phyloP scores from a whole-genome alignment of 2,329 filamentous ascomycete genomes.

The Ophiostoma sp. region DNA sequence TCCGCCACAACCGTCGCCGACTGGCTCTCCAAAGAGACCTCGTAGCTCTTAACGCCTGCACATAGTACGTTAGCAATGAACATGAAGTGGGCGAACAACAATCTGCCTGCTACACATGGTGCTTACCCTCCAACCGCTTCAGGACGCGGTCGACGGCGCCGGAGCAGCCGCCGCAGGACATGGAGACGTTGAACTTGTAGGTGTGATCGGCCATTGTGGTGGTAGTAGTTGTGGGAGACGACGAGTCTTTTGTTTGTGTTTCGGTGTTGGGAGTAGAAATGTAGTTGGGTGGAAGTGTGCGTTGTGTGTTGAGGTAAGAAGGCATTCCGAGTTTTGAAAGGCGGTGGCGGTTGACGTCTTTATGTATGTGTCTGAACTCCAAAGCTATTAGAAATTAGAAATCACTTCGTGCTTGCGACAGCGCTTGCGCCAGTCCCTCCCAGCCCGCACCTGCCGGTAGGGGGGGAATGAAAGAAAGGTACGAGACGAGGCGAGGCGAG shows the following conservation, averaged over 20 bases:
- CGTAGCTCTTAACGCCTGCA: constrained; percentile 79
- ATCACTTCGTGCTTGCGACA: constrained; percentile 11
- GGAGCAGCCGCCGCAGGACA: constrained; percentile 96
- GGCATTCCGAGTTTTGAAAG: neutral
- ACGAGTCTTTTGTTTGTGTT: neutral
- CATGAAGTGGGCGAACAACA: neutral
- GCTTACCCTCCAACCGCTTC: constrained; percentile 83
- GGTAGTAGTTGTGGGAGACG: neutral
- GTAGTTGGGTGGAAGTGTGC: neutral
- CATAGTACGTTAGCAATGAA: constrained; percentile 23
- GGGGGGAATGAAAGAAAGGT: neutral
- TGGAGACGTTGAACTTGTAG: constrained; percentile 93
- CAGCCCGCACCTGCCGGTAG: neutral
- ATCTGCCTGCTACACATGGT: neutral
- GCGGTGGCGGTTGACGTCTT: neutral
- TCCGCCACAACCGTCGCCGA: constrained; percentile 75
- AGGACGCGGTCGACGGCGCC: constrained; percentile 89
- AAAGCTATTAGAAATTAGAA: neutral
- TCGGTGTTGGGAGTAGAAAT: neutral
- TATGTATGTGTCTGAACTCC: neutral
- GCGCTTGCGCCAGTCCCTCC: neutral
- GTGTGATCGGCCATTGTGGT: constrained; percentile 73
- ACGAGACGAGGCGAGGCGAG: neutral
- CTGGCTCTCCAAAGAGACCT: constrained; percentile 84
- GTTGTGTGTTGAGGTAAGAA: neutral